These are phyloP conservation scores for Davidsoniella eucalypti DNA, from an alignment of 2,329 filamentous ascomycete species.

Conservation along the genomic window DNA sequence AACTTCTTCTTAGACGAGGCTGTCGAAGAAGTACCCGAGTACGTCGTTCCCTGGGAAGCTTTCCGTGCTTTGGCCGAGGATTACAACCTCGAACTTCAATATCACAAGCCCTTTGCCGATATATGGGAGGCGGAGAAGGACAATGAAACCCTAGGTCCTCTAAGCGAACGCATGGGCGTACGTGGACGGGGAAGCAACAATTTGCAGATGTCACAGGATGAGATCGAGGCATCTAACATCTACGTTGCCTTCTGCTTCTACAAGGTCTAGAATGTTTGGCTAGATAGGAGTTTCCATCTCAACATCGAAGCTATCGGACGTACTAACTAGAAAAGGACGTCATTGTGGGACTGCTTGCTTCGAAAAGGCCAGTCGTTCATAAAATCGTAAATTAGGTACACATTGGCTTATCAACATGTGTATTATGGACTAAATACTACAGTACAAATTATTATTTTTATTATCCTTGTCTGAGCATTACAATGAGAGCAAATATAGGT, in stretches of 20 bases:
- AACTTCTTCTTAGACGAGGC: conserved; percentile 92
- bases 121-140: conserved; percentile 88
- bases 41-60: conserved; percentile 94
- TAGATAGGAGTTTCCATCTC: neutral
- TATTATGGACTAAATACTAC: too few relatives aligned
- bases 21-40: conserved; percentile 90
- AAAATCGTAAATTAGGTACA: neutral
- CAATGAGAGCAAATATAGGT: too few relatives aligned
- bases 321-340: too few relatives aligned
- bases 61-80: conserved; percentile 92
- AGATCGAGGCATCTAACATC: conserved; percentile 83
- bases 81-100: conserved; percentile 90
- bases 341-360: too few relatives aligned
- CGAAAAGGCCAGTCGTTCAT: neutral
- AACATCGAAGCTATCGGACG: neutral
- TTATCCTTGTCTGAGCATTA: too few relatives aligned
- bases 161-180: conserved; percentile 95
- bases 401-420: too few relatives aligned
- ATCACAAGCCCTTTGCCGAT: conserved; percentile 77
- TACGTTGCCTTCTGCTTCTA: conserved; percentile 96
- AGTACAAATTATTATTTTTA: too few relatives aligned
- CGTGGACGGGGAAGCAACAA: conserved; percentile 49
- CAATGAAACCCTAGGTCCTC: conserved; percentile 58
- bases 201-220: conserved; percentile 62
- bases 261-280: conserved; percentile 46